phyloP scores from a whole-genome alignment of 2,329 filamentous ascomycete genomes.

The Fusarium aywerte region DNA sequence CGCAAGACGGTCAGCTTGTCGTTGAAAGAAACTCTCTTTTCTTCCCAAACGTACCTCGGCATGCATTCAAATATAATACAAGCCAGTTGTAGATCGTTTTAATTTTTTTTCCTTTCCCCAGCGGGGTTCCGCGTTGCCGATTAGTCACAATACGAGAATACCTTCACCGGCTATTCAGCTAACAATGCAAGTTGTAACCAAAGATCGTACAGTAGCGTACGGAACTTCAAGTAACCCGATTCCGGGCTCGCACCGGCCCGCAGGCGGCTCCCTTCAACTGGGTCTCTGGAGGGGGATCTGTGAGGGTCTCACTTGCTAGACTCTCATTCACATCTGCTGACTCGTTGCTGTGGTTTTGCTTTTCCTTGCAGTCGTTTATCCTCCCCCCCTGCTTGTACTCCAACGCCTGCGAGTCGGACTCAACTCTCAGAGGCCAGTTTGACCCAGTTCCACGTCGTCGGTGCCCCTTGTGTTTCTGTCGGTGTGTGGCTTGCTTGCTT shows the following conservation, averaged over 20 bases:
- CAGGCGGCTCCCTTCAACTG: constrained; percentile 7
- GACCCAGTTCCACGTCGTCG: constrained; percentile 50
- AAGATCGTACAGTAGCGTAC: constrained; percentile 12
- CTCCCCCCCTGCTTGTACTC: constrained; percentile 3
- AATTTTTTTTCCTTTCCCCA: neutral
- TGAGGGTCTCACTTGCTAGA: neutral
- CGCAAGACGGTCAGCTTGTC: neutral
- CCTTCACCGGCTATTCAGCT: neutral
- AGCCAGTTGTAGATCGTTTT: neutral
- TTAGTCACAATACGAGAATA: neutral
- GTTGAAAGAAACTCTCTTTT: neutral
- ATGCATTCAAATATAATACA: neutral
- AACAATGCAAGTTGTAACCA: neutral
- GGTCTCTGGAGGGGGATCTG: neutral
- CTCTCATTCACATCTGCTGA: constrained; percentile 19
- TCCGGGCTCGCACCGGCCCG: constrained; percentile 43
- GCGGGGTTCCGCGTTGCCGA: constrained; percentile 7
- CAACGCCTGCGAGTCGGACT: neutral
- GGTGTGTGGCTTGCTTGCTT: constrained; percentile 37
- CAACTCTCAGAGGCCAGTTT: constrained; percentile 35
- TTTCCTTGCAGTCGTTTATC: constrained; percentile 9
- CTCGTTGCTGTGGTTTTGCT: constrained; percentile 35
- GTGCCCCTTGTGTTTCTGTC: constrained; percentile 36
- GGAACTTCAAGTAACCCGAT: constrained; percentile 38
- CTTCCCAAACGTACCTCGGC: neutral